Evolutionary conservation across 1,139 yeast genomes (phyloP).

Genomic region (Eremothecium sinecaudum): DNA sequence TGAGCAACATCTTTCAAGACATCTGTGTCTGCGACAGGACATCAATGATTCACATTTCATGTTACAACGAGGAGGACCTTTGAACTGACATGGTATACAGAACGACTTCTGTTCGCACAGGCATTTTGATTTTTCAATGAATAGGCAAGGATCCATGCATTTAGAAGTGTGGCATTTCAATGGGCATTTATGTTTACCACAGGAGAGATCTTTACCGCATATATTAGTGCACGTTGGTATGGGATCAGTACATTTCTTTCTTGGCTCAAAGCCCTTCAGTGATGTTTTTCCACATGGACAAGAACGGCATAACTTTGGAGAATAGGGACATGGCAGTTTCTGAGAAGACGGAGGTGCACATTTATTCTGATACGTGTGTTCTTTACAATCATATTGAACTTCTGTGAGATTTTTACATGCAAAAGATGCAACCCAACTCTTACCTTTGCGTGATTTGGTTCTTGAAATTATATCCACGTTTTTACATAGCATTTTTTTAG

Average conservation of each 20-base stretch:
- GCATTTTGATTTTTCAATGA: constrained; percentile 28
- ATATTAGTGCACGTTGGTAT: constrained; percentile 60
- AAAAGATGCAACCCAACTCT: constrained; percentile 54
- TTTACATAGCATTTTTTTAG: constrained; percentile 39
- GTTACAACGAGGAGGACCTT: constrained; percentile 53
- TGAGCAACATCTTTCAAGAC: constrained; percentile 59
- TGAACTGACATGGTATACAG: constrained; percentile 55
- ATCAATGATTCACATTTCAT: constrained; percentile 67
- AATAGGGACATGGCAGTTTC: constrained; percentile 46
- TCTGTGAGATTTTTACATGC: constrained; percentile 47
- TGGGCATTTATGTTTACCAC: constrained; percentile 65
- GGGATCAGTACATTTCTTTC: constrained; percentile 62
- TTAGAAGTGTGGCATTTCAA: constrained; percentile 68
- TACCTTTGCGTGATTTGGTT: constrained; percentile 21
- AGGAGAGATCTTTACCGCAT: constrained; percentile 54
- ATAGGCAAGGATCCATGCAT: constrained; percentile 56
- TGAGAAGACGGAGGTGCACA: constrained; percentile 47
- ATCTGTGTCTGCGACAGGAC: constrained; percentile 76
- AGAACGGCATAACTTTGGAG: constrained; percentile 48
- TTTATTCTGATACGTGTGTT: constrained; percentile 47
- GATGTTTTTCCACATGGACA: constrained; percentile 70
- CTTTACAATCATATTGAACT: constrained; percentile 52
- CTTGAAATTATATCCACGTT: constrained; percentile 33
- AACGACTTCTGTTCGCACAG: constrained; percentile 35
- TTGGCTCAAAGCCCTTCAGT: constrained; percentile 34